Conservation (phyloP, 192 early-diverging fungal genomes). For the Linderina pennispora region DNA sequence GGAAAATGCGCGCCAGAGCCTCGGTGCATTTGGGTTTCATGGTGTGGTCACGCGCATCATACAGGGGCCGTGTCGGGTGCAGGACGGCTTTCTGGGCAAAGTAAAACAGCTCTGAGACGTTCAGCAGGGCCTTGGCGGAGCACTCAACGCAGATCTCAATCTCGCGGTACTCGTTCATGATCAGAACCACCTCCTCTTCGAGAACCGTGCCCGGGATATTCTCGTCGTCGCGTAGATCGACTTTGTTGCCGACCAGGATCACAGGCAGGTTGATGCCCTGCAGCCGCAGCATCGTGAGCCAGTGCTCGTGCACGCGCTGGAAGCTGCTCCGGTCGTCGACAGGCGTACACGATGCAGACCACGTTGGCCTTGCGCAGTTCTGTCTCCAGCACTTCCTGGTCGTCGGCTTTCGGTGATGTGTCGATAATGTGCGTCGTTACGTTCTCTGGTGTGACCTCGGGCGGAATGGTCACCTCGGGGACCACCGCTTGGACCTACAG, state of each 20-base stretch:
- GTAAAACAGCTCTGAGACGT: conserved; percentile 99
- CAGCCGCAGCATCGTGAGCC: conserved; percentile 89
- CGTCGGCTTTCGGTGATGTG: conserved; percentile 80
- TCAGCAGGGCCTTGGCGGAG: conserved; percentile 90
- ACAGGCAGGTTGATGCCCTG: conserved; percentile 94
- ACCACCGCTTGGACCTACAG: conserved; percentile 79
- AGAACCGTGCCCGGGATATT: conserved; percentile 76
- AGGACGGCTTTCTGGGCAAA: conserved; percentile 99
- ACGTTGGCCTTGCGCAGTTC: conserved; percentile 98
- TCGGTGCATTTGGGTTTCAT: conserved; percentile 88
- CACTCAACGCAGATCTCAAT: conserved; percentile 99
- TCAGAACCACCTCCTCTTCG: conserved; percentile 92
- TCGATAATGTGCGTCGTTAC: conserved; percentile 98
- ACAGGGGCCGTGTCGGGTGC: conserved; percentile 94
- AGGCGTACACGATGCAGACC: conserved; percentile 96
- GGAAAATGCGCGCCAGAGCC: conserved; percentile 90
- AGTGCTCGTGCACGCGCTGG: conserved; percentile 75
- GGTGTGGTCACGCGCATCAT: conserved; percentile 85
- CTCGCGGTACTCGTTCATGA: conserved; percentile 99
- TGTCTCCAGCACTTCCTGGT: conserved; percentile 80
- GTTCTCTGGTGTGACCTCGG: conserved; percentile 94
- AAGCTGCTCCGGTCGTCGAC: conserved; percentile 82
- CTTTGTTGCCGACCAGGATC: conserved; percentile 60
- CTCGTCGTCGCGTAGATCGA: conserved; percentile 55
- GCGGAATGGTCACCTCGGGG: conserved; percentile 99